Evolutionary conservation across 768 basidiomycete species (phyloP).

Genomic region (Macrolepiota albuminosa): DNA sequence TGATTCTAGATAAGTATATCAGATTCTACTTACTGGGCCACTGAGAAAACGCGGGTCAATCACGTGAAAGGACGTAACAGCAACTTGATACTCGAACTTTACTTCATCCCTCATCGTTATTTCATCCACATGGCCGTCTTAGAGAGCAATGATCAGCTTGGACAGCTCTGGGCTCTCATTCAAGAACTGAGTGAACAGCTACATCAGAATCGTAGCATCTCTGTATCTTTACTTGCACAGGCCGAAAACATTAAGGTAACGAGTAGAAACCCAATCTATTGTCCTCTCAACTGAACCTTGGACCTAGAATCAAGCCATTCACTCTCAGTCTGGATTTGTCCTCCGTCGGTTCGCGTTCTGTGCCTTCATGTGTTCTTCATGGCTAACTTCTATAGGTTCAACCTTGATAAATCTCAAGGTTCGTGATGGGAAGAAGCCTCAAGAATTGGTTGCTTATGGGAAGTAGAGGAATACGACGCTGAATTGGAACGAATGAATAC

Average conservation of each 20-base stretch:
- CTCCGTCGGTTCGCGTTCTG: conserved; percentile 55
- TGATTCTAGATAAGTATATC: no score
- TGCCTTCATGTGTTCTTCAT: not conserved
- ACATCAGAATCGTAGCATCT: conserved; percentile 68
- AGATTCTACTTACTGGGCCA: no score
- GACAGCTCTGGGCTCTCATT: conserved; percentile 62
- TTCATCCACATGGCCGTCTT: conserved; percentile 24
- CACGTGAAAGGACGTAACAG: not conserved
- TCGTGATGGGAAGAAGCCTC: not conserved
- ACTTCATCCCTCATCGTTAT: not conserved
- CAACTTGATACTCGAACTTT: no score
- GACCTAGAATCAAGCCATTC: conserved; percentile 74
- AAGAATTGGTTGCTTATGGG: conserved; percentile 9
- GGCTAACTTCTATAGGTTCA: conserved; percentile 51
- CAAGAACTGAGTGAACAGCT: conserved; percentile 83
- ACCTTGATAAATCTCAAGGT: conserved; percentile 87
- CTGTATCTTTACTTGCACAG: conserved; percentile 67
- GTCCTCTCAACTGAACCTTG: not conserved
- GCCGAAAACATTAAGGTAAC: conserved; percentile 75
- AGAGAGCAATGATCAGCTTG: conserved; percentile 36
- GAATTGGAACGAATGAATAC: conserved; percentile 89
- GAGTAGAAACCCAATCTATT: conserved; percentile 6
- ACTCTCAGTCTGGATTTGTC: conserved; percentile 90
- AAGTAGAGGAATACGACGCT: conserved; percentile 79
- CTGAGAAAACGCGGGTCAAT: not conserved